Conservation (phyloP, 768 basidiomycete genomes). For the Tremella yokohamensis region DNA sequence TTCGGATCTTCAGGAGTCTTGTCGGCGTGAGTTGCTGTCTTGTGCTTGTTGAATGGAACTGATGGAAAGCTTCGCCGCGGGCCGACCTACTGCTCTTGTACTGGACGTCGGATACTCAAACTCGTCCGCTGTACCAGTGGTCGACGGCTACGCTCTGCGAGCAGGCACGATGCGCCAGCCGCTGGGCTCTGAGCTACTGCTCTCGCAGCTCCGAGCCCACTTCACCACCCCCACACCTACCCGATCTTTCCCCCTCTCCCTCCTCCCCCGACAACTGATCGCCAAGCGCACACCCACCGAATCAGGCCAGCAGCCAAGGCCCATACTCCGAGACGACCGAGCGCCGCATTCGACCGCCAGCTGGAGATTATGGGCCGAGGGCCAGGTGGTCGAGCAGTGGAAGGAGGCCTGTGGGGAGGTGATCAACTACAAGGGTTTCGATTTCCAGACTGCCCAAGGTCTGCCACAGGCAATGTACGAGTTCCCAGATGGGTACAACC, state of each 20-base stretch:
- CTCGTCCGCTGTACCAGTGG: constrained; percentile 89
- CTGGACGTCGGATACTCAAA: constrained; percentile 87
- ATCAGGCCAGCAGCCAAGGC: constrained; percentile 59
- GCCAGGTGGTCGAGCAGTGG: constrained; percentile 87
- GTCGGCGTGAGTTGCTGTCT: constrained; percentile 67
- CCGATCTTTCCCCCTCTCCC: constrained; percentile 62
- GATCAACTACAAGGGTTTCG: constrained; percentile 42
- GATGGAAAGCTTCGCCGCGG: constrained; percentile 79
- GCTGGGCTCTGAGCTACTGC: constrained; percentile 59
- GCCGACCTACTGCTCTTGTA: constrained; percentile 93
- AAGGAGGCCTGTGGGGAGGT: constrained; percentile 81
- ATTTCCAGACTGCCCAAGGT: constrained; percentile 29
- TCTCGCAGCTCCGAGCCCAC: constrained; percentile 67
- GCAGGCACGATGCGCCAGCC: constrained; percentile 70
- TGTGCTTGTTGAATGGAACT: not conserved
- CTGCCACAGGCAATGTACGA: constrained; percentile 61
- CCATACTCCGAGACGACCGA: constrained; percentile 71
- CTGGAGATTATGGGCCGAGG: constrained; percentile 78
- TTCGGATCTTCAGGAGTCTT: constrained; percentile 91
- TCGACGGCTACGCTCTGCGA: constrained; percentile 93
- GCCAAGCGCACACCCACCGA: constrained; percentile 64
- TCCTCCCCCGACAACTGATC: constrained; percentile 84
- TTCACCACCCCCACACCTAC: constrained; percentile 52
- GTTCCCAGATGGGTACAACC: constrained; percentile 89
- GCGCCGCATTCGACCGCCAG: constrained; percentile 67